Base-by-base conservation (phyloP, 192 early-diverging fungal genomes). In the Coemansia brasiliensis region DNA sequence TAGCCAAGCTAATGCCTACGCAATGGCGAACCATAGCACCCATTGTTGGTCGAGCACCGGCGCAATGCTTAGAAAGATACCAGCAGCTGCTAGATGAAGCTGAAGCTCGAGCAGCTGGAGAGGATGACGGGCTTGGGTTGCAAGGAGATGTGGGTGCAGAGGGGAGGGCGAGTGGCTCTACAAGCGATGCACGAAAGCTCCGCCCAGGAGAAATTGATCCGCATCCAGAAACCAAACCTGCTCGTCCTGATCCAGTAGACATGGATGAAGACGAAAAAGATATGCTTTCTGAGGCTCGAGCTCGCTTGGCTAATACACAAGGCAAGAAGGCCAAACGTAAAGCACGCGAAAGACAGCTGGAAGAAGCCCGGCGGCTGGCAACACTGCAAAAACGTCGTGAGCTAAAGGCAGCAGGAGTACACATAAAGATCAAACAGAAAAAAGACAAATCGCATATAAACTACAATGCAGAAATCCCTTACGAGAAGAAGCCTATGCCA, bases 191-290 rank as follows among this genome's bases (percentile, higher is more conserved):
- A 5, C 89, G 89, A 39, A 91, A 84, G 25, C 72, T 97, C 9
- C 82, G 96, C 20, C 95, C 95, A 5, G 96, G 96, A 39, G 95
- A 97, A 75, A 94, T 98, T 40, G 94, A 98, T 74, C 95, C 95
- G 10, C 92, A 95, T 59, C 96, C 95, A 20, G 96, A 98, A 74
- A 87, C 89, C 1, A 94, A 94, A 61, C 91, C 96, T n/a, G 96
- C 96, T 1, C 82, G 95, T 10, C 96, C 96, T 2, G 96, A 98
- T 72, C 94, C 96, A 11, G 92, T 98, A 3, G 96, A 98, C 67
- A 98, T 98, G 96, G 96, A 98, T 55, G 95, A 97, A 69, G 95
- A 98, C 69, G 95, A 99, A 82, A 99, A 99, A 82, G 96, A 99
- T 72, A 99, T 99, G 96, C 83, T 99, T 18, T 94, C 92, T 4